phyloP scores from a whole-genome alignment of 129 eudicot species.

The Artemisia argyi region DNA sequence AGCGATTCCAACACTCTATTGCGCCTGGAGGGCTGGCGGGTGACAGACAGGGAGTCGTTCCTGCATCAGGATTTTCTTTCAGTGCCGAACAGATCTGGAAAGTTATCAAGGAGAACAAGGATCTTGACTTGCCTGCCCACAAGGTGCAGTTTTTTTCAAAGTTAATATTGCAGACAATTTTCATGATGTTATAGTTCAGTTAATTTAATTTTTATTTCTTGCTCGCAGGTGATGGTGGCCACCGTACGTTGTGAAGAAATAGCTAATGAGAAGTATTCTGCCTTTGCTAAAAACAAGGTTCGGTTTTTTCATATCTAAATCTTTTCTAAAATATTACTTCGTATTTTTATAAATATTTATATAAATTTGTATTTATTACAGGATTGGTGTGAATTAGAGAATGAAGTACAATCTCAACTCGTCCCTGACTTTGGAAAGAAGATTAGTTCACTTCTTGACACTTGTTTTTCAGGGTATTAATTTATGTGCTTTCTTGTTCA shows the following conservation, averaged over 20 bases:
- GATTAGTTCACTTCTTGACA: constrained; percentile 66
- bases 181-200: background rate
- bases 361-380: constrained; percentile 22
- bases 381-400: constrained; percentile 84
- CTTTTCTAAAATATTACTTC: background rate
- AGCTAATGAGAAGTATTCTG: constrained; percentile 58
- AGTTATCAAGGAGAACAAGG: constrained; percentile 39
- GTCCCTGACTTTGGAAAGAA: constrained; percentile 73
- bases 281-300: constrained; percentile 66
- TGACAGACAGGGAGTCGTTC: constrained; percentile 41
- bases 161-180: background rate
- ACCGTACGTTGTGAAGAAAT: constrained; percentile 99
- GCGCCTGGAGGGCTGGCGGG: constrained; percentile 43
- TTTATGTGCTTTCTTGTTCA: constrained; percentile 15
- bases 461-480: constrained; percentile 63
- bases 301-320: constrained; percentile 3
- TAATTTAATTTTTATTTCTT: background rate
- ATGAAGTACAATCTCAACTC: constrained; percentile 53
- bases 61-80: constrained; percentile 40
- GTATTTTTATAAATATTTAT: background rate
- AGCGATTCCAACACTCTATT: constrained; percentile 36
- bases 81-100: constrained; percentile 39
- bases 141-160: constrained; percentile 23
- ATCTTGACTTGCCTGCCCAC: constrained; percentile 43
- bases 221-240: constrained; percentile 85